These are phyloP conservation scores for Ceratocystis cacaofunesta DNA, from an alignment of 2,329 filamentous ascomycete genomes.

Conservation along the genomic window DNA sequence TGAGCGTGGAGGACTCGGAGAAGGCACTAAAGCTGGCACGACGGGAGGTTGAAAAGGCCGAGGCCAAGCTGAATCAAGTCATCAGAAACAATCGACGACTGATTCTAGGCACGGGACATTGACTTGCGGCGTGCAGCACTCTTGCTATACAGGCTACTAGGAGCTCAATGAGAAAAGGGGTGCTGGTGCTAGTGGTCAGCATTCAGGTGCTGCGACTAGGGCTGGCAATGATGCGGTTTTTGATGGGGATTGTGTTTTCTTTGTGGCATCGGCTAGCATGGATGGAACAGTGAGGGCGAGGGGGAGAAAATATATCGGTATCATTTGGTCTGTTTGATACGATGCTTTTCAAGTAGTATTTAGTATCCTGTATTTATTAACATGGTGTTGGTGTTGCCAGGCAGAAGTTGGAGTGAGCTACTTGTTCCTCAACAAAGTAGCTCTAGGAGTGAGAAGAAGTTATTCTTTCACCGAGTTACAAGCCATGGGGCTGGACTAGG, in stretches of 20 bases:
- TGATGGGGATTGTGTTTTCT: conserved; percentile 17
- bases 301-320: not conserved
- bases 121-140: conserved; percentile 17
- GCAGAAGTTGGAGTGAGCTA: too few species aligned
- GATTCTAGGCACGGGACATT: conserved; percentile 26
- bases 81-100: conserved; percentile 46
- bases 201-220: conserved; percentile 19
- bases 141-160: conserved; percentile 15
- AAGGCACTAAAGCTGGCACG: conserved; percentile 35
- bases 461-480: too few species aligned
- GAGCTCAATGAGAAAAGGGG: conserved; percentile 16
- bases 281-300: not conserved
- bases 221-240: conserved; percentile 17
- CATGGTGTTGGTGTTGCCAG: too few species aligned
- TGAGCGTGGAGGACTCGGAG: conserved; percentile 51
- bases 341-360: too few species aligned
- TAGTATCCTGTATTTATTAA: too few species aligned
- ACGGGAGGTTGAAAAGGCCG: conserved; percentile 46
- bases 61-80: conserved; percentile 45
- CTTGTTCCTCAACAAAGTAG: too few species aligned
- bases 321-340: not conserved
- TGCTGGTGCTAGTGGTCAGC: conserved; percentile 17
- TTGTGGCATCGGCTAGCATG: conserved; percentile 14
- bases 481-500: too few species aligned
- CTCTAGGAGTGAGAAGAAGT: too few species aligned